Evolutionary conservation across 441 rosid species (phyloP).

Genomic region (Geranium incanum): DNA sequence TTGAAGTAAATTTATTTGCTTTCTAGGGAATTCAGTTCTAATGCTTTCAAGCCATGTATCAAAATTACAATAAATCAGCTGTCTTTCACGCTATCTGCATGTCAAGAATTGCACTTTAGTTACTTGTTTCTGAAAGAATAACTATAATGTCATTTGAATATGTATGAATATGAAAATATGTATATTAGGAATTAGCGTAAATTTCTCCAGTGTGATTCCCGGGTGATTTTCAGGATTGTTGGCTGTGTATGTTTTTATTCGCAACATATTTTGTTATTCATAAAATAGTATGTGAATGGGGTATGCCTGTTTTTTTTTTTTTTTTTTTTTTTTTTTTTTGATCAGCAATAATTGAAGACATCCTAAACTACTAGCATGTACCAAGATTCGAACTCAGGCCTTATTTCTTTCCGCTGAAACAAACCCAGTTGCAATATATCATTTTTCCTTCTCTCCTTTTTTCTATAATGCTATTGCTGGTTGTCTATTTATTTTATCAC

Average conservation of each 20-base stretch:
- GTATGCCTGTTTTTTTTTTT: background rate
- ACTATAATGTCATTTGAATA: background rate
- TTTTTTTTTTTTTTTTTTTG: no score
- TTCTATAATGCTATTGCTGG: background rate
- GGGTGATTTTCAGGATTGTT: background rate
- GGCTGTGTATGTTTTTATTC: background rate
- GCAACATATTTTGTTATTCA: no score
- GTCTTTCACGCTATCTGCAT: background rate
- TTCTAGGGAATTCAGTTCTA: background rate
- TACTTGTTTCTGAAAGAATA: slow-evolving; percentile 1
- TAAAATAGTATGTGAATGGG: no score
- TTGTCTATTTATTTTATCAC: slow-evolving; percentile 4
- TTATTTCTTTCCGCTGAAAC: background rate
- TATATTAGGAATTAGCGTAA: background rate
- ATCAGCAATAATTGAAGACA: no score
- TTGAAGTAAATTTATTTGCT: background rate
- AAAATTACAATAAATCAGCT: background rate
- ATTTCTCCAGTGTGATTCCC: slow-evolving; percentile 1
- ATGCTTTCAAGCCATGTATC: background rate
- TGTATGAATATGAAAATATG: background rate
- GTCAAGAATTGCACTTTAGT: background rate
- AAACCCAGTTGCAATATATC: background rate
- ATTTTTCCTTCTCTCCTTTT: background rate
- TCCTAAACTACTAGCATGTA: no score
- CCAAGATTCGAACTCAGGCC: no score